phyloP scores from a whole-genome alignment of 176 grass and related monocot genomes.

The Panicum miliaceum region DNA sequence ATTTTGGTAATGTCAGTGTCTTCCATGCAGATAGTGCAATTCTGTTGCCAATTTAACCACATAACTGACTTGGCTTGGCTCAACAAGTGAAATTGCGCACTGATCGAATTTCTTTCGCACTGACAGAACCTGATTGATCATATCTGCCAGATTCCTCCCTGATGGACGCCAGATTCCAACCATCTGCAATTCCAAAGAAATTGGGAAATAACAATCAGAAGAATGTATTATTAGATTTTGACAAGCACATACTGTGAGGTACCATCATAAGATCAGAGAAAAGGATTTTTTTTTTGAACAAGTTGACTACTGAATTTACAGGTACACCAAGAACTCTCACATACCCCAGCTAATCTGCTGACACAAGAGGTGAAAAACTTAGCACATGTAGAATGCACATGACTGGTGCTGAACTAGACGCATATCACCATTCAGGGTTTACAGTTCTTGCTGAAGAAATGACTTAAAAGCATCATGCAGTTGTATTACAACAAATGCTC shows the following conservation, averaged over 20 bases:
- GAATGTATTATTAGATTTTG: neutral
- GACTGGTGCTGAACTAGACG: neutral
- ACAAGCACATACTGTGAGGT: neutral
- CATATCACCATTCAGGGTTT: too few species aligned
- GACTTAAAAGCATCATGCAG: neutral
- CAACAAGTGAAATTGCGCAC: constrained; percentile 50
- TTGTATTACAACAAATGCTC: neutral
- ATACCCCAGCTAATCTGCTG: too few species aligned
- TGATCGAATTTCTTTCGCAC: constrained; percentile 55
- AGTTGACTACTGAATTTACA: too few species aligned
- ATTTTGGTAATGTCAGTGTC: constrained; percentile 60
- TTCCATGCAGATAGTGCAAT: constrained; percentile 80
- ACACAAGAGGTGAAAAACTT: neutral
- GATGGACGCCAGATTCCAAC: constrained; percentile 51
- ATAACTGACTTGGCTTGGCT: constrained; percentile 43
- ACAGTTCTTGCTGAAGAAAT: too few species aligned
- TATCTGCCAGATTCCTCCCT: constrained; percentile 45
- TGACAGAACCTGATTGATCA: constrained; percentile 52
- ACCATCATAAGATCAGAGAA: neutral
- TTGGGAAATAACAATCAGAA: neutral
- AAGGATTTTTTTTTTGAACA: too few species aligned
- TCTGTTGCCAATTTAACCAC: constrained; percentile 68
- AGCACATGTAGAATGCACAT: neutral
- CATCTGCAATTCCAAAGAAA: constrained; percentile 46
- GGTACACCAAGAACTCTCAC: too few species aligned